Evolutionary conservation across 306 rosid species (phyloP).

Genomic region (Hippophae gyantsensis): DNA sequence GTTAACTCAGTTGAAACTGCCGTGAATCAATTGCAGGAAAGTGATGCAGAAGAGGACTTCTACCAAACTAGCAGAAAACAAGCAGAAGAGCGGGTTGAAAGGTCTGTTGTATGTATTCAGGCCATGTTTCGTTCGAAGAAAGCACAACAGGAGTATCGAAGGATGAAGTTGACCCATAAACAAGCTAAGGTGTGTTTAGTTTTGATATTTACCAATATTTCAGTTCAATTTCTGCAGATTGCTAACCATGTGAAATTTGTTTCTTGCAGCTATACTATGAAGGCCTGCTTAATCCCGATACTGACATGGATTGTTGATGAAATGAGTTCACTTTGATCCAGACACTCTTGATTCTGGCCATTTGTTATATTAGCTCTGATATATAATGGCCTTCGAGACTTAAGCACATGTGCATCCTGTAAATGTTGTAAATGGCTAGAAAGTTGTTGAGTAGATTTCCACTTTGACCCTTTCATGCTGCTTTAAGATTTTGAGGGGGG

Average conservation of each 20-base stretch:
- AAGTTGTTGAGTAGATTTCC: too few relatives aligned
- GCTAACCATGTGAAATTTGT: constrained; percentile 17
- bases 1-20: constrained; percentile 28
- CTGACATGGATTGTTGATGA: constrained; percentile 29
- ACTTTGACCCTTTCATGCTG: too few relatives aligned
- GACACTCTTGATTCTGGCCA: constrained; percentile 2
- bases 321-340: constrained; percentile 10
- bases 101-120: constrained; percentile 68
- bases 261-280: constrained; percentile 64
- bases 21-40: constrained; percentile 32
- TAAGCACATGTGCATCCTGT: constrained; percentile 29
- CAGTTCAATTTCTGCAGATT: constrained; percentile 5
- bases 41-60: constrained; percentile 70
- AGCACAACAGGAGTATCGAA: constrained; percentile 83
- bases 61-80: constrained; percentile 58
- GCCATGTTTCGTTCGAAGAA: constrained; percentile 87
- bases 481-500: too few relatives aligned
- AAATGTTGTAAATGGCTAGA: constrained; percentile 13
- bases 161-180: constrained; percentile 65
- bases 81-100: constrained; percentile 76
- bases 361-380: constrained; percentile 2
- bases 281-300: constrained; percentile 44
- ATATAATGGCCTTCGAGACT: constrained; percentile 9
- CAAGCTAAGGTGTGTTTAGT: constrained; percentile 47
- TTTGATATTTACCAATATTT: background rate